A percentile compares a stretch with the other conserved stretches of the same genome.
phyloP scores from a whole-genome alignment of 345 rosid genomes.

The Fremontodendron californicum region DNA sequence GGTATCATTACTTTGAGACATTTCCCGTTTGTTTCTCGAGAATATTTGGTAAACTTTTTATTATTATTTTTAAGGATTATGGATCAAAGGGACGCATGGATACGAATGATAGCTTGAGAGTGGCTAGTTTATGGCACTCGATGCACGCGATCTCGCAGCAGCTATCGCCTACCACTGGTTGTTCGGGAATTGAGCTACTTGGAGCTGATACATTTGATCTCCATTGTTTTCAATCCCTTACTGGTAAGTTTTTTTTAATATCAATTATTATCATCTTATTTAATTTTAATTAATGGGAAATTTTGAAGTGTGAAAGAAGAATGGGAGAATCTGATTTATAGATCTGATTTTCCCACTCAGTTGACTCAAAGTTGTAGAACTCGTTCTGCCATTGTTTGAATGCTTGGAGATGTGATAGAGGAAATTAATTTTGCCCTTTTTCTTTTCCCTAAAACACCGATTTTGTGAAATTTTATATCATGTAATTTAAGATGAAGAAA shows the following conservation, averaged over 20 bases:
- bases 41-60: not conserved
- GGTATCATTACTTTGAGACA: slow-evolving; percentile 31
- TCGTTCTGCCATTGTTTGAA: slow-evolving; percentile 3
- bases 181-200: slow-evolving; percentile 87
- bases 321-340: too few relatives aligned
- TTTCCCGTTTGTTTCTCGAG: slow-evolving; percentile 13
- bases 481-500: not conserved
- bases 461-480: not conserved
- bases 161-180: slow-evolving; percentile 76
- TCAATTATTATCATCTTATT: not conserved
- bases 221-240: slow-evolving; percentile 90
- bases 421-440: not conserved
- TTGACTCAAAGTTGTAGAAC: not conserved
- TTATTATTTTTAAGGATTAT: slow-evolving; percentile 48
- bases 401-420: not conserved
- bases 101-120: slow-evolving; percentile 93
- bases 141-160: slow-evolving; percentile 99
- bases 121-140: slow-evolving; percentile 97
- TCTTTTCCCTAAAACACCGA: not conserved
- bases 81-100: slow-evolving; percentile 93
- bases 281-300: not conserved
- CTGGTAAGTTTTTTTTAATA: slow-evolving; percentile 41
- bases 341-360: not conserved
- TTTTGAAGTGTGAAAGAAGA: not conserved
- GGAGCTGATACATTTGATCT: slow-evolving; percentile 95